A percentile compares a stretch with the other conserved stretches of the same genome.
Evolutionary conservation across 2,329 filamentous ascomycete species (phyloP).

Genomic region (Zelopaecilomyces penicillatus): DNA sequence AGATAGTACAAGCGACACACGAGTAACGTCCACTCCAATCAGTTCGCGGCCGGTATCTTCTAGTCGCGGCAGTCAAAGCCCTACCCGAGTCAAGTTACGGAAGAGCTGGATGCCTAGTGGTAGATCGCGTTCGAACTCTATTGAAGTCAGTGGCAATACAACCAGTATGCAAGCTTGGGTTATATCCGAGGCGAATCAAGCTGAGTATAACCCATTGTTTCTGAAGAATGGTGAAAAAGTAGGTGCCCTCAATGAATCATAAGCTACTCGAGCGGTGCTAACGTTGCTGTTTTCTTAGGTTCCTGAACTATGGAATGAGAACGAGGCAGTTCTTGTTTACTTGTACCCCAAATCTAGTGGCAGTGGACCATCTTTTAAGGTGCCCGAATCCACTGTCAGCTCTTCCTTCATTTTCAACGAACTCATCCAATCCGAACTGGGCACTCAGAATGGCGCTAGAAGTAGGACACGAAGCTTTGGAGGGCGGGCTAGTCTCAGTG

Average conservation of each 20-base stretch:
- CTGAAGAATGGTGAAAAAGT: conserved; percentile 50
- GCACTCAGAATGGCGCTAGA: conserved; percentile 20
- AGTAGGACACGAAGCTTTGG: conserved; percentile 37
- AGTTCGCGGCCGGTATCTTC: conserved; percentile 18
- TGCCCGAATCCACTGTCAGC: conserved; percentile 44
- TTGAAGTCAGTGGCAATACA: conserved; percentile 17
- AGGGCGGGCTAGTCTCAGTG: conserved; percentile 39
- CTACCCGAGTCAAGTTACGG: conserved; percentile 36
- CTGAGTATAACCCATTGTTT: conserved; percentile 48
- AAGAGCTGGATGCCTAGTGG: conserved; percentile 47
- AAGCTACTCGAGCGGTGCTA: background rate
- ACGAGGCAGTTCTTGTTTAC: conserved; percentile 48
- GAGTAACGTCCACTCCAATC: conserved; percentile 24
- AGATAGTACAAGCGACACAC: conserved; percentile 19
- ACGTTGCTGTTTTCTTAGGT: conserved; percentile 33
- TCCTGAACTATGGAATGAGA: conserved; percentile 58
- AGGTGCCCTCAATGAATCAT: conserved; percentile 7
- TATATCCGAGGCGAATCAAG: conserved; percentile 40
- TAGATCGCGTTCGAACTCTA: conserved; percentile 43
- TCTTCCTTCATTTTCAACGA: conserved; percentile 47
- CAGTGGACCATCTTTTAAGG: conserved; percentile 51
- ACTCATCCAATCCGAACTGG: conserved; percentile 39
- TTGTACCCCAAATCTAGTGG: conserved; percentile 44
- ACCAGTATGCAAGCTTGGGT: conserved; percentile 42
- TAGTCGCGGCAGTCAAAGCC: conserved; percentile 33